Base-by-base conservation (phyloP, 768 basidiomycete species). In the Cyathus striatus region DNA sequence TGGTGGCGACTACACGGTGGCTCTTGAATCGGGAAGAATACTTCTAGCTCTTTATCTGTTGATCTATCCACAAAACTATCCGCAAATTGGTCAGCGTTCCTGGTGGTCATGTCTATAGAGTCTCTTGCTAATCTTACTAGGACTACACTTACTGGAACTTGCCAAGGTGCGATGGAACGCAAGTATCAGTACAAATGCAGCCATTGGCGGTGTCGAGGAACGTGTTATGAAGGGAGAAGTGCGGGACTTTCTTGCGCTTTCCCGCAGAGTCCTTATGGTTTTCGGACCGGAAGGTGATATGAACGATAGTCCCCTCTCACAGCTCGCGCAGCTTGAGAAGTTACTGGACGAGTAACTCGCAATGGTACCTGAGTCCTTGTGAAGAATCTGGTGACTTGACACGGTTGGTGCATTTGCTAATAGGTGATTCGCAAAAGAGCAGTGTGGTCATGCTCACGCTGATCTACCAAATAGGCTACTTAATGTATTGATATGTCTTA, bases 111-210 rank as follows among this genome's bases (percentile, higher is more conserved):
- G 9, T n/a, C n/a, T n/a, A 30, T 30, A n/a, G n/a, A 30, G 27
- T 30, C n/a, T 30, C n/a, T 9, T 30, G 9, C 27, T 9, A 30
- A 7, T 30, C 27, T n/a, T 30, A 30, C n/a, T 30, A 91, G 88
- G 87, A 12, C 69, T 88, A 65, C 89, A 91, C 59, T 62, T 80
- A 9, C 57, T 90, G 16, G 88, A 90, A 54, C 61, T 88, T 55
- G 75, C 86, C 1, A 90, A 90, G 66, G 83, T 85, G 1, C 68
- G 71, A 5, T 90, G 88, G 88, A 90, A 91, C 56, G 73, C 67
- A 12, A 58, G 68, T 18, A 54, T 81, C 16, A 63, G 50, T 14
- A 53, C 64, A 2, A 52, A 57, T 35, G 58, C 63, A 30, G 27
- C n/a, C 35, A 32, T 47, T 12, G 38, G 43, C 5, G 43, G 48